These are phyloP conservation scores for Prototheca cutis DNA, from an alignment of 163 green algal genomes.

Conservation along the genomic window DNA sequence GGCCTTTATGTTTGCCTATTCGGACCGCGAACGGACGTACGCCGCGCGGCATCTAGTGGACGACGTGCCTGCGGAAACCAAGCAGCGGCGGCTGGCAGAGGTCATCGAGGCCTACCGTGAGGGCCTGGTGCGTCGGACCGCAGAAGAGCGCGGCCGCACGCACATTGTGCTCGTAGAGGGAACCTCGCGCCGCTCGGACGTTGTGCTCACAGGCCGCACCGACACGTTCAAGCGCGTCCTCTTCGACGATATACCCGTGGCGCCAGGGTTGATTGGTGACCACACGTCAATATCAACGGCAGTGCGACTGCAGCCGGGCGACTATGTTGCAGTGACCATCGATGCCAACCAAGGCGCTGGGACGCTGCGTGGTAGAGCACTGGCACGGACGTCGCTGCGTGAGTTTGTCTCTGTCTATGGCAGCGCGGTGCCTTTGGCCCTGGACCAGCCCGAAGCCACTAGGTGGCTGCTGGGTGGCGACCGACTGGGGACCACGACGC, in stretches of 20 bases:
- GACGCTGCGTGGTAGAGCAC: slow-evolving; percentile 30
- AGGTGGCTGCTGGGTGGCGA: no score
- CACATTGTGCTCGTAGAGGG: slow-evolving; percentile 72
- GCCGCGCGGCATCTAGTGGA: slow-evolving; percentile 57
- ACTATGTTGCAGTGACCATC: slow-evolving; percentile 63
- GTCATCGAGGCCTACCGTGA: slow-evolving; percentile 48
- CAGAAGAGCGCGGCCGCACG: slow-evolving; percentile 35
- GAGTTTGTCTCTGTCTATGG: slow-evolving; percentile 46
- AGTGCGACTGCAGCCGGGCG: slow-evolving; percentile 28
- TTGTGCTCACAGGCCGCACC: slow-evolving; percentile 44
- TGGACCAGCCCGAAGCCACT: no score
- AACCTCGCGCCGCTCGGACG: slow-evolving; percentile 11
- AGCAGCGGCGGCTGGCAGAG: slow-evolving; percentile 57
- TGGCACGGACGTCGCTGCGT: slow-evolving; percentile 39
- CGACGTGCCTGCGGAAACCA: slow-evolving; percentile 57
- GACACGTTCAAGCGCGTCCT: slow-evolving; percentile 57
- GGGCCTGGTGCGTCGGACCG: slow-evolving; percentile 17
- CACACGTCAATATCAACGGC: no score
- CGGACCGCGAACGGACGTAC: slow-evolving; percentile 60
- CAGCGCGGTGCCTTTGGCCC: slow-evolving; percentile 19
- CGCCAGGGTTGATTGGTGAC: not conserved
- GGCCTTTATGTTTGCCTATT: slow-evolving; percentile 87
- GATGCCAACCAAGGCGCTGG: slow-evolving; percentile 1
- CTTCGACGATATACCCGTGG: slow-evolving; percentile 25
- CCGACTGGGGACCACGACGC: no score